Evolutionary conservation across 805 yeast species (phyloP).

Genomic region (Metschnikowia proteae): DNA sequence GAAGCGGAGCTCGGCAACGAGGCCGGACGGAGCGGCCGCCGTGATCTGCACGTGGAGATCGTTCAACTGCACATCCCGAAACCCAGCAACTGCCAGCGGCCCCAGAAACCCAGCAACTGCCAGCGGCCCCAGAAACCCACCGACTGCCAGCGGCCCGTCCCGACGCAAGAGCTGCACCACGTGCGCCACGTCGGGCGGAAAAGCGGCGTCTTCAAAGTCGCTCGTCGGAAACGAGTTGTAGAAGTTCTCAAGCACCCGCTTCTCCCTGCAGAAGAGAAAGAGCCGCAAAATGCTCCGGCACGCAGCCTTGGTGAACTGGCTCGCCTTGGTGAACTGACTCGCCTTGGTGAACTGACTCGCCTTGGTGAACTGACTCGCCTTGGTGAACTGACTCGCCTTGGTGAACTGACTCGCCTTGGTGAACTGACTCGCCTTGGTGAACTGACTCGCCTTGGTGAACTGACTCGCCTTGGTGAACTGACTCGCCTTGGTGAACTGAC

Average conservation of each 20-base stretch:
- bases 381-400: conserved; percentile 15
- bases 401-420: conserved; percentile 17
- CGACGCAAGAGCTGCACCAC: not conserved
- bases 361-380: conserved; percentile 15
- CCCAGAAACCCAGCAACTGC: not conserved
- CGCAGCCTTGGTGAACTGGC: conserved; percentile 17
- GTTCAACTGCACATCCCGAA: conserved; percentile 15
- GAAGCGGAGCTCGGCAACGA: conserved; percentile 8
- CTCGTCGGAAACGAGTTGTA: conserved; percentile 15
- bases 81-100: not conserved
- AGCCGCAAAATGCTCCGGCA: conserved; percentile 24
- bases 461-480: conserved; percentile 15
- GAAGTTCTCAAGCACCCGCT: conserved; percentile 19
- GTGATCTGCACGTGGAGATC: conserved; percentile 5
- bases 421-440: conserved; percentile 15
- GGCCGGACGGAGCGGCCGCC: not conserved
- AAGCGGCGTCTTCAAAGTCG: not conserved
- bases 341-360: conserved; percentile 17
- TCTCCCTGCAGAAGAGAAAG: conserved; percentile 23
- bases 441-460: conserved; percentile 15
- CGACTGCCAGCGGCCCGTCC: not conserved
- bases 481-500: conserved; percentile 14
- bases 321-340: conserved; percentile 14
- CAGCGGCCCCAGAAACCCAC: conserved; percentile 3
- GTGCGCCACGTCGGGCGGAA: not conserved